Base-by-base conservation (phyloP, 1,284 basidiomycete species). In the Ceratobasidium sp. region DNA sequence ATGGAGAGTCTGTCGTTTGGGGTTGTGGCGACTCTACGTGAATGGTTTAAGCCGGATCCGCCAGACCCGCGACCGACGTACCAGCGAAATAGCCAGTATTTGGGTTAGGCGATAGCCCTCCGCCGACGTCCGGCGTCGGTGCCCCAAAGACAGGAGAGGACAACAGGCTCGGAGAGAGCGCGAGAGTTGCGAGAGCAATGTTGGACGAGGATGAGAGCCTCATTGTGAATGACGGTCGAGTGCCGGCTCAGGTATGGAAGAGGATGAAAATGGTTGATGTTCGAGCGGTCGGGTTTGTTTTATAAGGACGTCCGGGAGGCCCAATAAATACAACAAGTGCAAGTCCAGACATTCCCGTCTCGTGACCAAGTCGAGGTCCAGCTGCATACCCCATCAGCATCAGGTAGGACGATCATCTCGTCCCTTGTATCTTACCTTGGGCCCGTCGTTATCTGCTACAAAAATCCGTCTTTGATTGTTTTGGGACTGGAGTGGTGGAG, bases 101-200 rank as follows among this genome's bases (percentile, higher is more conserved):
- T 5, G 57, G 67, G 30, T 71, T 71, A 8, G 67, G 67, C n/a
- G 67, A 71, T n/a, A 71, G 30, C 23, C 55, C 0, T 4, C 43
- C 57, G 21, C 32, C 55, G 6, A 36, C 41, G 10, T 58, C 55
- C 28, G 46, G 41, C 4, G 67, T 71, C 32, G 67, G 67, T 8
- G 67, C 67, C n/a, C 55, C 67, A 39, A 69, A 71, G n/a, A 59
- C 57, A 32, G 67, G 67, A 21, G 67, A 71, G 5, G 67, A 46
- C 9, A 71, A 34, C 1, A 71, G 28, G 32, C 32, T 71, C 23
- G 67, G 67, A 21, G 67, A 71, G 30, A 71, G 36, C n/a, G 67
- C 67, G 16, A 71, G 41, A 1, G 67, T 43, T 23, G 67, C 67
- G 32, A 71, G 43, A 1, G 67, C 67, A 39, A 71, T 14, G 45